A percentile compares a stretch with the other conserved stretches of the same genome.
Evolutionary conservation across 1,139 yeast species (phyloP).

Genomic region (Pichia sp.): DNA sequence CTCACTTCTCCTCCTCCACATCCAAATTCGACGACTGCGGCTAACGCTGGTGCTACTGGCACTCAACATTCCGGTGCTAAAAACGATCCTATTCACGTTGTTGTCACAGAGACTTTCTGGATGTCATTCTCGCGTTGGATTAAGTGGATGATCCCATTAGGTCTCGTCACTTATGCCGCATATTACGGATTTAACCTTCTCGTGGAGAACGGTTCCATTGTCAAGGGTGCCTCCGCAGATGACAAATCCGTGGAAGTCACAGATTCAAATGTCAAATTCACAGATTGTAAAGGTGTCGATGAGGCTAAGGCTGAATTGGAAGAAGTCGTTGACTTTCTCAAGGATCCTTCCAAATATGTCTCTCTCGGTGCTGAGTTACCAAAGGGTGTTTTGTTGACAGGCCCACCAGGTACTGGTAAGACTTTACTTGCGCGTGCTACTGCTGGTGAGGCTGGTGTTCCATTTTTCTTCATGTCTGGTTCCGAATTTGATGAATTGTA

Average conservation of each 20-base stretch:
- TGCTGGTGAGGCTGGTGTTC: constrained; percentile 99
- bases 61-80: constrained; percentile 20
- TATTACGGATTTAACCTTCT: constrained; percentile 69
- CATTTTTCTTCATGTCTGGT: constrained; percentile 97
- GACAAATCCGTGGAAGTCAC: constrained; percentile 79
- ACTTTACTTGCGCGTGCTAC: constrained; percentile 96
- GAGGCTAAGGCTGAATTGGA: constrained; percentile 97
- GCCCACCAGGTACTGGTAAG: constrained; percentile 99
- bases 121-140: constrained; percentile 80
- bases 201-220: constrained; percentile 77
- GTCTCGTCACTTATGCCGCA: constrained; percentile 64
- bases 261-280: constrained; percentile 80
- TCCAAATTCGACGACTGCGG: constrained; percentile 1
- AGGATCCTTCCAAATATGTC: constrained; percentile 93
- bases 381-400: constrained; percentile 92
- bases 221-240: constrained; percentile 68
- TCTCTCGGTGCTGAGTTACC: constrained; percentile 97
- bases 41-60: neutral
- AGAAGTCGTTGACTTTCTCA: constrained; percentile 92
- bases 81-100: constrained; percentile 79
- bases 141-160: constrained; percentile 82
- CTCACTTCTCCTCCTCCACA: neutral
- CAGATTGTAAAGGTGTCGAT: constrained; percentile 96
- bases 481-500: constrained; percentile 97
- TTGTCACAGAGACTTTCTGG: constrained; percentile 77